Evolutionary conservation across 208 protist genomes (phyloP).

Genomic region (Phytomonas francai): DNA sequence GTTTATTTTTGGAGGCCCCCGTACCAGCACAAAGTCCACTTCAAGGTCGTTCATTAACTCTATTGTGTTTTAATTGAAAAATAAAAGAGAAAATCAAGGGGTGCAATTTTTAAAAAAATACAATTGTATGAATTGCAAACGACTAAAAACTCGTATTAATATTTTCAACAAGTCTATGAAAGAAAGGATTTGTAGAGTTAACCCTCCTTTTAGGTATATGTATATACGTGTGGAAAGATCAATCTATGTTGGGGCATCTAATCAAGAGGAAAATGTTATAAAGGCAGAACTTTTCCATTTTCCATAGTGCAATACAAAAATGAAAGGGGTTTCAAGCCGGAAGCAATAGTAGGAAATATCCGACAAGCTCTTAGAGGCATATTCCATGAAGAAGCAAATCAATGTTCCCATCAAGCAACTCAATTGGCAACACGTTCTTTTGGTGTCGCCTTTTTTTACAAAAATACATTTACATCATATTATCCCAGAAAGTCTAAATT

Average conservation of each 20-base stretch:
- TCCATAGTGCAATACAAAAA: not conserved
- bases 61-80: not conserved
- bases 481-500: not conserved
- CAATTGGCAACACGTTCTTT: not conserved
- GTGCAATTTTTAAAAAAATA: not conserved
- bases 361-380: not conserved
- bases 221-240: slow-evolving; percentile 1
- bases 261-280: not conserved
- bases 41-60: slow-evolving; percentile 13
- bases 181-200: not conserved
- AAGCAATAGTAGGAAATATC: slow-evolving; percentile 3
- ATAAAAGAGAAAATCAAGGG: not conserved
- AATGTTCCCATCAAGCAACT: not conserved
- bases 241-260: slow-evolving; percentile 3
- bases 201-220: slow-evolving; percentile 4
- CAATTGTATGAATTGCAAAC: not conserved
- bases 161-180: slow-evolving; percentile 9
- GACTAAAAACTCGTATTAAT: not conserved
- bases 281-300: not conserved
- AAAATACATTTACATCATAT: slow-evolving; percentile 3
- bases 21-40: slow-evolving; percentile 45
- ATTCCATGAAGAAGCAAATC: not conserved
- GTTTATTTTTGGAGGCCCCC: slow-evolving; percentile 40
- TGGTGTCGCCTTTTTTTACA: not conserved
- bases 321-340: slow-evolving; percentile 7